Evolutionary conservation across 1,284 basidiomycete species (phyloP), one percentile per base, ranked within the genome.

Genomic region (Sporisorium sorghi): DNA sequence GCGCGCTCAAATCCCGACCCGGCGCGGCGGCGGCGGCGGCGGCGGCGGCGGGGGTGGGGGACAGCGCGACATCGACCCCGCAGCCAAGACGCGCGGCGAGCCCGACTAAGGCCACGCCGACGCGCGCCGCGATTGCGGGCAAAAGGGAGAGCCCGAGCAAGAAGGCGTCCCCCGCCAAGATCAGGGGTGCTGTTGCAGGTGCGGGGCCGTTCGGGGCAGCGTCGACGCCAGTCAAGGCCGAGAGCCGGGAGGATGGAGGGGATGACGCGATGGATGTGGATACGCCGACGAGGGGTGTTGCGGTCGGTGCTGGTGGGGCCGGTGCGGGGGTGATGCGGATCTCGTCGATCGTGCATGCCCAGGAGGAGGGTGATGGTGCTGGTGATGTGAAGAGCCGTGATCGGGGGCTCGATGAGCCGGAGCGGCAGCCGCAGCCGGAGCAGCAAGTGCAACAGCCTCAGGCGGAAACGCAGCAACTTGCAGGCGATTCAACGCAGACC

Each of bases 41-140:
- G n/a, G n/a, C n/a, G n/a, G n/a, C n/a, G n/a, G n/a, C n/a, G n/a
- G n/a, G n/a, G n/a, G n/a, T n/a, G n/a, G n/a, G n/a, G 19, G 58
- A 54, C n/a, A 44, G 24, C 21, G 37, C 23, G 4, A 30, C 48
- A 12, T 49, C 60, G 11, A 44, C 59, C 4, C 55, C 54, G 37
- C 33, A 35, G 26, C 42, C 30, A 15, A 53, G 57, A 23, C 63
- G 58, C 26, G 35, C 42, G 5, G 39, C 53, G 11, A 59, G 48
- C n/a, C 67, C 67, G 46, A 46, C 21, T 8, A 70, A 70, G 23
- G 42, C 50, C 19, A 60, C 64, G 2, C 64, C 58, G 24, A 47
- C 37, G 26, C 5, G 11, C 15, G 30, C 23, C 9, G 56, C 28
- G 19, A 43, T 4, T 24, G 48, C 24, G 32, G n/a, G n/a, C n/a